These are phyloP conservation scores for Penicillium sp. DNA, from an alignment of 2,329 filamentous ascomycete genomes.

Conservation along the genomic window DNA sequence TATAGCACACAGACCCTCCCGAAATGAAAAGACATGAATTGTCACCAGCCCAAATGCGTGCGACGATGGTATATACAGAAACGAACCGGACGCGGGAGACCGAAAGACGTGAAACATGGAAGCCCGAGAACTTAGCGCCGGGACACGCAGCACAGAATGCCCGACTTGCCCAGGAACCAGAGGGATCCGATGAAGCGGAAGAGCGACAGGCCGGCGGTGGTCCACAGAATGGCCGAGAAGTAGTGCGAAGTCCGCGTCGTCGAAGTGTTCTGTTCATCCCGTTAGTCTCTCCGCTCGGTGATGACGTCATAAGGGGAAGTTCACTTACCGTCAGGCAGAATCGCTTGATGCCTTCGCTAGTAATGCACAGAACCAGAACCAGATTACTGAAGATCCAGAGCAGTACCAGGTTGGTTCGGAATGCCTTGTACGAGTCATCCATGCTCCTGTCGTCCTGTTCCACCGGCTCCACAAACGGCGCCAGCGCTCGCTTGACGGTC, in stretches of 20 bases:
- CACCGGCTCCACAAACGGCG: constrained; percentile 71
- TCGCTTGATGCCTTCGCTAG: constrained; percentile 74
- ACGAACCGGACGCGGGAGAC: background rate
- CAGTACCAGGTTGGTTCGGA: constrained; percentile 89
- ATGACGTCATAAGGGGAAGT: background rate
- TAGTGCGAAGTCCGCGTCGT: constrained; percentile 75
- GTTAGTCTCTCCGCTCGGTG: background rate
- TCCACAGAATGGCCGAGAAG: constrained; percentile 86
- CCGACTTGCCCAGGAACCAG: constrained; percentile 91
- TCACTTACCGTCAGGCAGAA: constrained; percentile 80
- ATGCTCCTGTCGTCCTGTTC: constrained; percentile 80
- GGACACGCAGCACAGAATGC: constrained; percentile 92
- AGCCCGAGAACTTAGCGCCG: constrained; percentile 54
- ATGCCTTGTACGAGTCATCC: constrained; percentile 97
- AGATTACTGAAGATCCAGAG: constrained; percentile 93
- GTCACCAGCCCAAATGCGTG: constrained; percentile 4
- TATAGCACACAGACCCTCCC: constrained; percentile 7
- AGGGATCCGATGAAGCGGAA: constrained; percentile 84
- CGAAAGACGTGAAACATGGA: background rate
- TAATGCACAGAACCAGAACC: constrained; percentile 77
- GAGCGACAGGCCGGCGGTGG: constrained; percentile 76
- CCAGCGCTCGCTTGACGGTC: constrained; percentile 87
- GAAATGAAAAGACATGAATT: constrained; percentile 6
- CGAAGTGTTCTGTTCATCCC: constrained; percentile 55
- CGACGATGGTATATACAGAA: constrained; percentile 17